A percentile compares a stretch with the other conserved stretches of the same genome.
These are phyloP conservation scores for Nicotiana benthamiana DNA, from an alignment of 257 asterid genomes.

Conservation along the genomic window DNA sequence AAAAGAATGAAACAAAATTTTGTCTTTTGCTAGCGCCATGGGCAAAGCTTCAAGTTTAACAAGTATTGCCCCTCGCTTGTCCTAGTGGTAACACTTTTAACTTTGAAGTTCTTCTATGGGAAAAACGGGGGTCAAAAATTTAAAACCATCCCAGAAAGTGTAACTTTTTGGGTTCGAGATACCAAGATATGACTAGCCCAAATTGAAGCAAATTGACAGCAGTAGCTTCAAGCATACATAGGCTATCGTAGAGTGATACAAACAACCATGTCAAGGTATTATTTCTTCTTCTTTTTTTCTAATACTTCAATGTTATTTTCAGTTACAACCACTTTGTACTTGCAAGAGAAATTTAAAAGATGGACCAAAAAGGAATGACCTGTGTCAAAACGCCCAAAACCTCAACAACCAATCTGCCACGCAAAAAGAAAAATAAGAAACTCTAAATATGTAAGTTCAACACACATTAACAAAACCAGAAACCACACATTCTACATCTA, in stretches of 20 bases:
- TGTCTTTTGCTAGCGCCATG: too few relatives aligned
- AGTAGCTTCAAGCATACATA: neutral
- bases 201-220: neutral
- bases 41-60: too few relatives aligned
- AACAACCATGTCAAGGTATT: slow-evolving; percentile 5
- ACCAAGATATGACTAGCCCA: neutral
- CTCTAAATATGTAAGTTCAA: neutral
- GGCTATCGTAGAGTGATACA: neutral
- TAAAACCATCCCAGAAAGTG: too few relatives aligned
- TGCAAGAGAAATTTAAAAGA: neutral
- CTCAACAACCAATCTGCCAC: neutral
- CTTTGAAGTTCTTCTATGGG: too few relatives aligned
- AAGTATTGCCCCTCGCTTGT: too few relatives aligned
- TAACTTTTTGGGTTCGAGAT: neutral
- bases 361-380: neutral
- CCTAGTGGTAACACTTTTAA: too few relatives aligned
- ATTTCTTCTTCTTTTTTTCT: neutral
- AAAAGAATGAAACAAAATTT: neutral
- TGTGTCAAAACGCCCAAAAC: neutral
- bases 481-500: neutral
- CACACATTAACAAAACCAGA: slow-evolving; percentile 12
- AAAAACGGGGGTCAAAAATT: too few relatives aligned
- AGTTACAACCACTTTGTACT: slow-evolving; percentile 13
- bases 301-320: neutral
- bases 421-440: neutral